Evolutionary conservation across 345 rosid species (phyloP).

Genomic region (Kandelia obovata): DNA sequence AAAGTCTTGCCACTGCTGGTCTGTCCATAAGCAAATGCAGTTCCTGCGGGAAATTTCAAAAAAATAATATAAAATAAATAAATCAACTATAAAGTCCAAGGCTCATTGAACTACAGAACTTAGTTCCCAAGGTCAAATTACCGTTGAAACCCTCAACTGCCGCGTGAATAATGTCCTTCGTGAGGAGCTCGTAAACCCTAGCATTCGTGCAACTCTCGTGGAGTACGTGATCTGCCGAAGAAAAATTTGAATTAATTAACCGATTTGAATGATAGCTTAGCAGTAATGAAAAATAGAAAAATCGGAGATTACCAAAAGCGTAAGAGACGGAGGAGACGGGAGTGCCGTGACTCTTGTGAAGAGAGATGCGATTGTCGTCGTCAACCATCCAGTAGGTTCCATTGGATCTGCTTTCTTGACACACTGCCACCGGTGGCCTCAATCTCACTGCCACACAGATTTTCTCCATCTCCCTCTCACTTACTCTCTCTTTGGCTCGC

Average conservation of each 20-base stretch:
- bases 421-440: constrained; percentile 42
- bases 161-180: constrained; percentile 69
- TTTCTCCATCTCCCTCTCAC: constrained; percentile 55
- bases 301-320: constrained; percentile 55
- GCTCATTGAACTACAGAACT: background rate
- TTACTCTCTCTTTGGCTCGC: background rate
- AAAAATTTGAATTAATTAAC: background rate
- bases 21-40: constrained; percentile 97
- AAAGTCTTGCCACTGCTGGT: constrained; percentile 98
- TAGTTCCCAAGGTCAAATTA: constrained; percentile 11
- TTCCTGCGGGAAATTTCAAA: constrained; percentile 37
- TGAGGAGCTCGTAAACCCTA: constrained; percentile 67
- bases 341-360: constrained; percentile 60
- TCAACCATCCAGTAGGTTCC: constrained; percentile 56
- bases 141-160: constrained; percentile 89
- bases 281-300: background rate
- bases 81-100: background rate
- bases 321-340: constrained; percentile 61
- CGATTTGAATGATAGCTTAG: background rate
- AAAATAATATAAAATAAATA: background rate
- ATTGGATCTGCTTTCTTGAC: constrained; percentile 25
- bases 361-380: constrained; percentile 69
- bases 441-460: constrained; percentile 88
- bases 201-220: constrained; percentile 66
- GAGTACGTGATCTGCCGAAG: constrained; percentile 65